A percentile compares a stretch with the other conserved stretches of the same genome.
phyloP scores from a whole-genome alignment of 1,139 yeast genomes.

The Yamadazyma mexicana region DNA sequence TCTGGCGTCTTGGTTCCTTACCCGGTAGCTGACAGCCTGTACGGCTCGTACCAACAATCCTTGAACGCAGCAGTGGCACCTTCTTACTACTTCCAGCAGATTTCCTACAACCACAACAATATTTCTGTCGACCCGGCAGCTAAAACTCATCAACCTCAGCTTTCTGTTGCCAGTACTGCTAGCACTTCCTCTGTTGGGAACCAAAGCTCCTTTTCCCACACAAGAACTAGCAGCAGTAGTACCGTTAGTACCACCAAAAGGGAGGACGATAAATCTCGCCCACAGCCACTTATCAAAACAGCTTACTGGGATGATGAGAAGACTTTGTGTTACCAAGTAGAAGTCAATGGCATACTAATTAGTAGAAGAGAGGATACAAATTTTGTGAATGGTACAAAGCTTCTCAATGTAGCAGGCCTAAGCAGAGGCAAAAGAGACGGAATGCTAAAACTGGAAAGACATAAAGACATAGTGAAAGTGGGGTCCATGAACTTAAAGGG shows the following conservation, averaged over 20 bases:
- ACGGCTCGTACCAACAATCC: no score
- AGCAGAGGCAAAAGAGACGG: constrained; percentile 97
- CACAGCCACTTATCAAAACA: constrained; percentile 44
- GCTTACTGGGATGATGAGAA: constrained; percentile 50
- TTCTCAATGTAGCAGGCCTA: constrained; percentile 90
- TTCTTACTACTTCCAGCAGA: background rate
- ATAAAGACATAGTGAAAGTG: constrained; percentile 46
- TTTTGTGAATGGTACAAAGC: constrained; percentile 56
- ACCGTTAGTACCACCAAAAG: background rate
- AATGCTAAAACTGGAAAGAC: constrained; percentile 54
- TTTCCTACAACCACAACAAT: background rate
- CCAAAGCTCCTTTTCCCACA: constrained; percentile 2
- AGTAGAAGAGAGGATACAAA: constrained; percentile 54
- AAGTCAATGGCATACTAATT: constrained; percentile 44
- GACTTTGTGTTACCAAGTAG: constrained; percentile 51
- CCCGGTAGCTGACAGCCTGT: background rate
- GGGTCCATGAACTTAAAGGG: constrained; percentile 58
- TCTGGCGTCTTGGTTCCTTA: background rate
- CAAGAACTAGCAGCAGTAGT: constrained; percentile 8
- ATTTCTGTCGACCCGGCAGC: background rate
- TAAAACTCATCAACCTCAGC: constrained; percentile 1
- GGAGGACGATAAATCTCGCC: constrained; percentile 12
- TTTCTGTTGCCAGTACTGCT: constrained; percentile 13
- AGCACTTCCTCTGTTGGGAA: constrained; percentile 18
- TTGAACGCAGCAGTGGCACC: background rate